Base-by-base conservation (phyloP, 129 eudicot genomes). In the Chrysanthemum lavandulifolium region DNA sequence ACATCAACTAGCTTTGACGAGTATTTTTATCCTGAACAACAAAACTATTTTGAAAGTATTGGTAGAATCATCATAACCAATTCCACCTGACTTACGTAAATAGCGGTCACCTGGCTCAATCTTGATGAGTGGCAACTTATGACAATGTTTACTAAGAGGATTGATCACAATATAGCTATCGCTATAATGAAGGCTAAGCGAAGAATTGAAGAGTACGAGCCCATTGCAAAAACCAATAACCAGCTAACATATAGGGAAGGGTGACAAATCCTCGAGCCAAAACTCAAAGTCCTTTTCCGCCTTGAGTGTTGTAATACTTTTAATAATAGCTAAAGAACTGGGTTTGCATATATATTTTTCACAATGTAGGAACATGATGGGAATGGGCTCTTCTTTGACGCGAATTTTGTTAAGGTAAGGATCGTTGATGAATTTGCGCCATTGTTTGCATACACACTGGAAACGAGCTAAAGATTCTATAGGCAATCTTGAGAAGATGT, bases 221-320 rank as follows among this genome's bases (percentile, higher is more conserved):
- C 72, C 72, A 23, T 67, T 67, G 72, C 59, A 67, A 19, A 40
- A 67, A 21, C 72, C 58, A 11, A 49, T 18, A 67, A 67, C 9
- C 2, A 5, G 13, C 12, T 13, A 16, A 6, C 23, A 1, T 3
- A 47, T 13, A 18, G 0, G 5, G 12, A 10, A 0, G 13, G 0
- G 10, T 47, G 0, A 0, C 13, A 1, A 48, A 16, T 18, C 27
- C 6, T 13, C 14, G 13, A 18, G 21, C 47, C 1, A 2, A 4
- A 66, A 18, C 55, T 16, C 16, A 15, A 66, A 15, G 18, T 19
- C 11, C 36, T 19, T 66, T 66, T 31, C 10, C 71, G 13, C 55
- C 4, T 64, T 2, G 0, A 65, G 29, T 12, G 52, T 65, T 15
- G 25, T 14, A 36, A 1, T 15, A 36, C 11, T 25, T 65, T 65